phyloP scores from a whole-genome alignment of 495 filamentous ascomycete species.

The Halenospora varia region DNA sequence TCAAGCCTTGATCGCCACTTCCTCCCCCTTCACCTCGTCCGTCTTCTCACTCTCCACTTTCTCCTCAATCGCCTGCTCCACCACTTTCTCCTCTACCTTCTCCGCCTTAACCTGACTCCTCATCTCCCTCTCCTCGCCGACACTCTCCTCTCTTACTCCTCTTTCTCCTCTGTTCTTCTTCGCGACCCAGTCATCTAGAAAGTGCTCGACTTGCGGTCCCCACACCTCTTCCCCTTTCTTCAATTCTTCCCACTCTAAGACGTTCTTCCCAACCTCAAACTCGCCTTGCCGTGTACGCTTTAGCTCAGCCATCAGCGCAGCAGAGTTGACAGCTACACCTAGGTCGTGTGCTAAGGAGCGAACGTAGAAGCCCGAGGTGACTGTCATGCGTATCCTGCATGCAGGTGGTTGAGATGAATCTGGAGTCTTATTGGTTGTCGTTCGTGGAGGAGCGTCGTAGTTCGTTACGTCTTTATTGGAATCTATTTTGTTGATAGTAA shows the following conservation, averaged over 20 bases:
- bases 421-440: neutral
- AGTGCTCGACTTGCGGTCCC: conserved; percentile 66
- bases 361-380: conserved; percentile 96
- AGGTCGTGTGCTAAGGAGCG: conserved; percentile 90
- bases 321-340: conserved; percentile 74
- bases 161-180: neutral
- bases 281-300: conserved; percentile 76
- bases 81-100: neutral
- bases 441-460: neutral
- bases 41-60: neutral
- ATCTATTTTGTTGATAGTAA: neutral
- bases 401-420: conserved; percentile 54
- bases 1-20: neutral
- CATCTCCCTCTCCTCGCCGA: neutral
- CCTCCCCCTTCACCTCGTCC: neutral
- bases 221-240: conserved; percentile 75
- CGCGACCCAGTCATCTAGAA: conserved; percentile 64
- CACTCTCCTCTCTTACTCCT: neutral
- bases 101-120: too few species aligned
- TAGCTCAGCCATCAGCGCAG: conserved; percentile 83
- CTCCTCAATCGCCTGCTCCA: neutral
- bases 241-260: conserved; percentile 80
- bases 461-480: neutral
- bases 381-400: conserved; percentile 81
- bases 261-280: conserved; percentile 66